Evolutionary conservation across 352 stramenopile species (phyloP).

Genomic region (Phytopythium sindhum): DNA sequence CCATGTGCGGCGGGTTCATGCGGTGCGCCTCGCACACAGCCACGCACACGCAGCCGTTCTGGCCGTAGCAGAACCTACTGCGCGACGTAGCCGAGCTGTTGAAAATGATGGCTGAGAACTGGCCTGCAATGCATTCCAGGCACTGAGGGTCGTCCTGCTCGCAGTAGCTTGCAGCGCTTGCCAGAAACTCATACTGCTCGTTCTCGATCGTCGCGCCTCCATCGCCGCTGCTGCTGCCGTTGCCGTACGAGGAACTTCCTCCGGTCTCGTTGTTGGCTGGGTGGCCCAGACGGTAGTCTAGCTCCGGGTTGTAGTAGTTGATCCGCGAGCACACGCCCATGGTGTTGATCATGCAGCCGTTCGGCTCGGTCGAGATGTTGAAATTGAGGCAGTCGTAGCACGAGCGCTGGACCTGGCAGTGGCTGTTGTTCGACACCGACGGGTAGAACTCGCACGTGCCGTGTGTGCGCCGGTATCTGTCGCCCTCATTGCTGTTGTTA

Average conservation of each 20-base stretch:
- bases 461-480: constrained; percentile 28
- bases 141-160: constrained; percentile 34
- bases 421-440: constrained; percentile 21
- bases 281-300: constrained; percentile 28
- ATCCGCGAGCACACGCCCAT: constrained; percentile 15
- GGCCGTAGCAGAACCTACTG: constrained; percentile 31
- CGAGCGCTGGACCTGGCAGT: constrained; percentile 34
- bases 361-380: constrained; percentile 25
- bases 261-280: constrained; percentile 22
- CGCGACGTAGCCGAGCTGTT: constrained; percentile 27
- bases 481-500: constrained; percentile 2
- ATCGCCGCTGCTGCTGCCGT: constrained; percentile 11
- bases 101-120: constrained; percentile 41
- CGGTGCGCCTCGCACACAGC: constrained; percentile 34
- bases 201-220: constrained; percentile 11
- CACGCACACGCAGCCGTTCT: constrained; percentile 40
- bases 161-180: constrained; percentile 30
- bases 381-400: constrained; percentile 59
- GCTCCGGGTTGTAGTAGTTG: constrained; percentile 8
- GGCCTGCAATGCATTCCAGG: constrained; percentile 22
- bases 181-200: constrained; percentile 28
- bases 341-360: constrained; percentile 36
- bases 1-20: constrained; percentile 13
- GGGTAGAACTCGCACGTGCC: constrained; percentile 40
- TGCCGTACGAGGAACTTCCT: constrained; percentile 10